phyloP scores from a whole-genome alignment of 768 basidiomycete species.

The Hebeloma cylindrosporum region DNA sequence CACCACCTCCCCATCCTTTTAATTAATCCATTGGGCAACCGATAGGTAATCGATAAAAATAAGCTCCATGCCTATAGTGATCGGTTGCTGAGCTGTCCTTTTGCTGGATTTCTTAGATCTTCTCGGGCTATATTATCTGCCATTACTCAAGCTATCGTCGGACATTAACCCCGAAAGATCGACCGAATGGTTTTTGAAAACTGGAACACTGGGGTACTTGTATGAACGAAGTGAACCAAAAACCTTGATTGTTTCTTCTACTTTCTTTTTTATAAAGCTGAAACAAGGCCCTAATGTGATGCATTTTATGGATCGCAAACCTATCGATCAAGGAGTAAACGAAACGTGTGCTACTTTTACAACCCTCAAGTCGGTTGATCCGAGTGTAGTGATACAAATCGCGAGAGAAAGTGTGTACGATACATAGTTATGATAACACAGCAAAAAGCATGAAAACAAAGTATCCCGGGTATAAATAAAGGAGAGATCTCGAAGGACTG shows the following conservation, averaged over 20 bases:
- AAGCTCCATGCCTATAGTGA: slow-evolving; percentile 25
- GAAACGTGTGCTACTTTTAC: not conserved
- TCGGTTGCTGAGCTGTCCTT: slow-evolving; percentile 21
- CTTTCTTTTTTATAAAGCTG: slow-evolving; percentile 15
- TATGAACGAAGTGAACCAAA: too few species aligned
- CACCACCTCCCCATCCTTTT: too few species aligned
- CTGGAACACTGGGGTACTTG: too few species aligned
- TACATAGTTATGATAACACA: too few species aligned
- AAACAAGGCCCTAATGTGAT: too few species aligned
- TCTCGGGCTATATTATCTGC: not conserved
- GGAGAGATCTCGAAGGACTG: slow-evolving; percentile 1
- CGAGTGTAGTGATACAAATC: too few species aligned
- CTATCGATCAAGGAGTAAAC: slow-evolving; percentile 16
- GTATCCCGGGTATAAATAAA: not conserved
- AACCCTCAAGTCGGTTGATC: too few species aligned
- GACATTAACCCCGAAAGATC: slow-evolving; percentile 13
- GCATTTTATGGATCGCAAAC: too few species aligned
- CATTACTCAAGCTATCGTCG: slow-evolving; percentile 21
- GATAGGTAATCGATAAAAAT: slow-evolving; percentile 31
- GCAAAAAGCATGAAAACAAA: too few species aligned
- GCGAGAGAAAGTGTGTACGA: too few species aligned
- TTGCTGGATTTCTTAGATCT: not conserved
- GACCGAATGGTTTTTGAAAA: too few species aligned
- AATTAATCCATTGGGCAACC: slow-evolving; percentile 29
- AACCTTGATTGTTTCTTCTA: slow-evolving; percentile 34